These are phyloP conservation scores for Eleusine indica DNA, from an alignment of 176 grass and related monocot species.

Conservation along the genomic window DNA sequence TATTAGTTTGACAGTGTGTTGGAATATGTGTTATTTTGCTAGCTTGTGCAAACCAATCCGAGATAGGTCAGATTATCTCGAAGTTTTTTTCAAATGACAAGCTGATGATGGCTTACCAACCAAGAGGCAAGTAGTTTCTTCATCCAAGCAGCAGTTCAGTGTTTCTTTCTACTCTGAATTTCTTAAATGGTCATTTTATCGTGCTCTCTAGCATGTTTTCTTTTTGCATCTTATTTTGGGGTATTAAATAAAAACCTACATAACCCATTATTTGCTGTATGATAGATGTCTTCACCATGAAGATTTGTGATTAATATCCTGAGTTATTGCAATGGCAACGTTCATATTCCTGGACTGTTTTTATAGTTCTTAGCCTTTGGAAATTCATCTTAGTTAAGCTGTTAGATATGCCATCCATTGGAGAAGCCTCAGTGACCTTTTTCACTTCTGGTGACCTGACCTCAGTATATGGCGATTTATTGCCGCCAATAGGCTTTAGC, in stretches of 20 bases:
- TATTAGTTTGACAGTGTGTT: slow-evolving; percentile 10
- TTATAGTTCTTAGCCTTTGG: background rate
- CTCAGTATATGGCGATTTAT: slow-evolving; percentile 3
- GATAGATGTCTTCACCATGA: slow-evolving; percentile 6
- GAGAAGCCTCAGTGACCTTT: background rate
- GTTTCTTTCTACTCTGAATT: slow-evolving; percentile 36
- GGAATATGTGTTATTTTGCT: slow-evolving; percentile 19
- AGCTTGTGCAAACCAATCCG: slow-evolving; percentile 30
- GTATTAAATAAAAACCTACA: background rate
- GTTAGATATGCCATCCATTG: slow-evolving; percentile 21
- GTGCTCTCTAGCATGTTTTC: slow-evolving; percentile 24
- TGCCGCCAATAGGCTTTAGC: slow-evolving; percentile 6
- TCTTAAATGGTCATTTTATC: slow-evolving; percentile 23
- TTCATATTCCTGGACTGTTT: background rate
- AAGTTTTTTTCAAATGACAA: slow-evolving; percentile 36
- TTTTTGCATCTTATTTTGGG: slow-evolving; percentile 32
- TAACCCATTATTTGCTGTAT: background rate
- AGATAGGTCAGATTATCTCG: slow-evolving; percentile 2
- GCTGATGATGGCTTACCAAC: slow-evolving; percentile 41
- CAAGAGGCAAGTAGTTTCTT: slow-evolving; percentile 65
- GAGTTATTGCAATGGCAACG: background rate
- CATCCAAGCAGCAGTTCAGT: slow-evolving; percentile 21
- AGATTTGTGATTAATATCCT: slow-evolving; percentile 12
- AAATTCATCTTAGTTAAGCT: background rate
- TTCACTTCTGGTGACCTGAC: slow-evolving; percentile 9